Conservation (phyloP, 2,329 filamentous ascomycete species). For the Aspergillus thermomutatus region DNA sequence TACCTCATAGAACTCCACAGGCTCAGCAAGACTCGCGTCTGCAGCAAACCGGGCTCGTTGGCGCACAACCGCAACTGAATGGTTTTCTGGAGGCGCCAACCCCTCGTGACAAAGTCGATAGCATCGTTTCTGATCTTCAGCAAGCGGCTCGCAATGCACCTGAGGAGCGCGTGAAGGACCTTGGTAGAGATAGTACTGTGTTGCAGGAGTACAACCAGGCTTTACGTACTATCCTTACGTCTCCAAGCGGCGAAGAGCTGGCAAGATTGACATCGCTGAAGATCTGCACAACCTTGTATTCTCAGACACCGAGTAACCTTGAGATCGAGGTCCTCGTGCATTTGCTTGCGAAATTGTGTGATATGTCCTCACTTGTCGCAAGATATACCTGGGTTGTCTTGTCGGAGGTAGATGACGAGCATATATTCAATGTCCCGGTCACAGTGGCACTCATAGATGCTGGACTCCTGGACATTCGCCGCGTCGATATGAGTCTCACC, state of each 20-base stretch:
- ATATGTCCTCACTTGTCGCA: conserved; percentile 56
- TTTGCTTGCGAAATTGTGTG: conserved; percentile 60
- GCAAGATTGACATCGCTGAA: conserved; percentile 55
- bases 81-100: conserved; percentile 57
- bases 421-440: conserved; percentile 61
- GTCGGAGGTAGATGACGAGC: conserved; percentile 54
- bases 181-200: conserved; percentile 53
- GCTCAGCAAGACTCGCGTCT: conserved; percentile 45
- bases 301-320: conserved; percentile 51
- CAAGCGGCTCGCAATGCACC: conserved; percentile 54
- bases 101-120: conserved; percentile 52
- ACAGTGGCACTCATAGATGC: conserved; percentile 59
- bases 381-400: conserved; percentile 49
- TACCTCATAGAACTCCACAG: conserved; percentile 57
- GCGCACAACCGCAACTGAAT: conserved; percentile 52
- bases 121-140: conserved; percentile 56
- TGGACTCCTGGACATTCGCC: conserved; percentile 58
- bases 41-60: conserved; percentile 36
- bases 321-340: conserved; percentile 63
- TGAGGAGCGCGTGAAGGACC: conserved; percentile 57
- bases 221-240: conserved; percentile 50
- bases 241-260: conserved; percentile 56
- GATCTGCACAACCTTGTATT: conserved; percentile 56
- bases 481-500: conserved; percentile 68
- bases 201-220: conserved; percentile 58